Evolutionary conservation across 257 asterid species (phyloP).

Genomic region (Solanum arcanum): DNA sequence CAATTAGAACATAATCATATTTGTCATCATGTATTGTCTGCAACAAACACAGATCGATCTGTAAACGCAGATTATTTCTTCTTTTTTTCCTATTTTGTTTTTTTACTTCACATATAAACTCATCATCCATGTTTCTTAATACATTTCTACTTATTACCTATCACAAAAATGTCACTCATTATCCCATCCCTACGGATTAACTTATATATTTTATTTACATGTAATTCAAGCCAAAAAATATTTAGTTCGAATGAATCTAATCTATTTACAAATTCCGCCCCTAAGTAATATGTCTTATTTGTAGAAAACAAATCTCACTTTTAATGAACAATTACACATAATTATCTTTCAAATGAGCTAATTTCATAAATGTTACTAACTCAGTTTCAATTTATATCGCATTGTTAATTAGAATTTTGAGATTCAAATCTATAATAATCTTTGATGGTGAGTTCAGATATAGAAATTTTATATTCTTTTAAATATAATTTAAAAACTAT

Average conservation of each 20-base stretch:
- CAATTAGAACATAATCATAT: slow-evolving; percentile 43
- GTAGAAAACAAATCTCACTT: background rate
- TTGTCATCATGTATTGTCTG: slow-evolving; percentile 70
- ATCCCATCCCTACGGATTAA: background rate
- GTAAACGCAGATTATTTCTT: slow-evolving; percentile 26
- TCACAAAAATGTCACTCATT: background rate
- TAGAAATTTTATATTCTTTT: background rate
- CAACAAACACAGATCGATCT: slow-evolving; percentile 8
- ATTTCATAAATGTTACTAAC: background rate
- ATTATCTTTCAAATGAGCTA: background rate
- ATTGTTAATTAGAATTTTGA: background rate
- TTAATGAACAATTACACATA: background rate
- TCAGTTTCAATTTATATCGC: background rate
- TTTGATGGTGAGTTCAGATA: background rate
- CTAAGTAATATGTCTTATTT: background rate
- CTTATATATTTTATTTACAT: background rate
- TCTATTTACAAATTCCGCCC: background rate
- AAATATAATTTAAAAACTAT: background rate
- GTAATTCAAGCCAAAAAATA: background rate
- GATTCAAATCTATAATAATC: background rate
- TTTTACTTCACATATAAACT: slow-evolving; percentile 4
- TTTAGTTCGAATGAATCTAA: background rate
- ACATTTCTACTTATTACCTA: background rate
- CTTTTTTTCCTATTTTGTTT: background rate
- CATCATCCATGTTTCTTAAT: background rate